These are phyloP conservation scores for Alternaria arborescens DNA, from an alignment of 2,329 filamentous ascomycete species.

Conservation along the genomic window DNA sequence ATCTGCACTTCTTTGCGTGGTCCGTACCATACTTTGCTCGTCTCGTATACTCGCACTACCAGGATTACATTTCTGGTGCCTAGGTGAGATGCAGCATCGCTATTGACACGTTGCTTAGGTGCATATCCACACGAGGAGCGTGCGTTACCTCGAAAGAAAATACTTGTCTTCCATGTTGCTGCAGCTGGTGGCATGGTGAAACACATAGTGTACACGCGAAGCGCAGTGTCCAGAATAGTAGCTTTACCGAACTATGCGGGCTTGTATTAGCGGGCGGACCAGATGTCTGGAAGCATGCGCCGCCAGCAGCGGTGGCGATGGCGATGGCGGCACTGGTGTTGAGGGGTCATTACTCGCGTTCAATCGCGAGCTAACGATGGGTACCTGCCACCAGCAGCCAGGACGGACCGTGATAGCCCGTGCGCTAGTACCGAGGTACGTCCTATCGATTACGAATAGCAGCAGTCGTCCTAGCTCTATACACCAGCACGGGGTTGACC, in stretches of 20 bases:
- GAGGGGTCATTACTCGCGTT: constrained; percentile 31
- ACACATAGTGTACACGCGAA: constrained; percentile 19
- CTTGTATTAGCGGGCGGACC: constrained; percentile 28
- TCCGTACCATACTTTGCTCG: constrained; percentile 13
- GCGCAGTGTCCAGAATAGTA: constrained; percentile 9
- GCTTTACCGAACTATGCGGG: constrained; percentile 27
- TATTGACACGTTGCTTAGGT: constrained; percentile 15
- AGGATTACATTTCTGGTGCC: background rate
- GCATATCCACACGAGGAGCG: constrained; percentile 7
- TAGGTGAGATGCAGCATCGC: background rate
- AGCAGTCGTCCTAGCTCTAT: background rate
- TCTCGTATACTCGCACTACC: background rate
- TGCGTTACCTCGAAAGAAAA: background rate
- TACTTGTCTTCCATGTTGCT: background rate
- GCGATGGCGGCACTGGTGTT: constrained; percentile 43
- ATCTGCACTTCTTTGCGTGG: constrained; percentile 22
- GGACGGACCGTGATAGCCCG: background rate
- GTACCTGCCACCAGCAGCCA: background rate
- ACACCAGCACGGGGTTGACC: background rate
- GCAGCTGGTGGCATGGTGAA: constrained; percentile 9
- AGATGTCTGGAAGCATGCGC: constrained; percentile 24
- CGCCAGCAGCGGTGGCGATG: constrained; percentile 26
- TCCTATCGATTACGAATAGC: background rate
- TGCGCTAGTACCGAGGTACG: background rate
- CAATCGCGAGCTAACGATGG: background rate